phyloP scores from a whole-genome alignment of 2,329 filamentous ascomycete species.

The Cytospora paraplurivora region DNA sequence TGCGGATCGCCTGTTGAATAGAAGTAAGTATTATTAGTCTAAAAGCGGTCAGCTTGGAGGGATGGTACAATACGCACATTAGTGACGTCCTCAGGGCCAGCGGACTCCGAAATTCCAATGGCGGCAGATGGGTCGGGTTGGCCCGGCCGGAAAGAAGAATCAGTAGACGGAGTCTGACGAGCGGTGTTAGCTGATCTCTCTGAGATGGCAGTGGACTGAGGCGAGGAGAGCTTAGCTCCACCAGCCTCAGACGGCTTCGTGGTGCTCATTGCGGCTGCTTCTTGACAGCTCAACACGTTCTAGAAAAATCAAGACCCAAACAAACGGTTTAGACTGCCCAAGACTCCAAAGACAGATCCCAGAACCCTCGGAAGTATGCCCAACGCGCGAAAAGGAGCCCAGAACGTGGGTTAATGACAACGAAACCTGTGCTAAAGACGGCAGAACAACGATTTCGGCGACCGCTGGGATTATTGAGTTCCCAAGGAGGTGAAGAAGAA shows the following conservation, averaged over 20 bases:
- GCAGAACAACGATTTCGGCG: slow-evolving; percentile 4
- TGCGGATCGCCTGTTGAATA: slow-evolving; percentile 19
- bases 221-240: slow-evolving; percentile 10
- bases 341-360: neutral
- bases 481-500: neutral
- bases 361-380: neutral
- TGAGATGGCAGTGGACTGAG: slow-evolving; percentile 5
- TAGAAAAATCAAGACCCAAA: neutral
- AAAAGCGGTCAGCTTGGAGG: neutral
- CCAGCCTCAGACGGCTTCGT: slow-evolving; percentile 6
- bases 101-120: neutral
- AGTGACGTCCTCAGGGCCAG: slow-evolving; percentile 1
- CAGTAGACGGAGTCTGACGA: slow-evolving; percentile 13
- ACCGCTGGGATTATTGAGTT: neutral
- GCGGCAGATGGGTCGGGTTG: neutral
- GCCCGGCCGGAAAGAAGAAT: slow-evolving; percentile 9
- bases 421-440: slow-evolving; percentile 14
- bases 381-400: neutral
- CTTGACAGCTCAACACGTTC: neutral
- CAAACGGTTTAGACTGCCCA: neutral
- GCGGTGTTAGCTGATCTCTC: slow-evolving; percentile 7
- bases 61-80: slow-evolving; percentile 12
- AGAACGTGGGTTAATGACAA: slow-evolving; percentile 1
- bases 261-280: slow-evolving; percentile 17
- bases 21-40: neutral